Conservation (phyloP, 2,329 filamentous ascomycete genomes). For the Cladosporium sp. region DNA sequence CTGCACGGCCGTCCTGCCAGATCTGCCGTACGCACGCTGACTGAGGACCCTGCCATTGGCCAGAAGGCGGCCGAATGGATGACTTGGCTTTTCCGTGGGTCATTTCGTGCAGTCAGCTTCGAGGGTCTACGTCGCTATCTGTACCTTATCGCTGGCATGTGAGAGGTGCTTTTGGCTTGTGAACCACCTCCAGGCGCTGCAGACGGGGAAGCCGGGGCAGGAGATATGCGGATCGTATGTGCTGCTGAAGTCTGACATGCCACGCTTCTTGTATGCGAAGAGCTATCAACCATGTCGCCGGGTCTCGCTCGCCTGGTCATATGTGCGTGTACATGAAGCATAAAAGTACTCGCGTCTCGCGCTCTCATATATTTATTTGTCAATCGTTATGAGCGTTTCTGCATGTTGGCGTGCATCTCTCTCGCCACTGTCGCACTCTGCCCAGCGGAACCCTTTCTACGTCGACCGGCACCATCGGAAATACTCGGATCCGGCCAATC, state of each 20-base stretch:
- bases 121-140: constrained; percentile 2
- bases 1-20: constrained; percentile 11
- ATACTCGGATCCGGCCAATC: constrained; percentile 2
- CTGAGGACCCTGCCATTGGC: background rate
- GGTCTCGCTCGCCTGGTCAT: constrained; percentile 3
- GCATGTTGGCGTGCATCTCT: background rate
- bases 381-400: background rate
- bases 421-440: background rate
- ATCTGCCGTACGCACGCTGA: constrained; percentile 7
- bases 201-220: background rate
- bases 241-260: background rate
- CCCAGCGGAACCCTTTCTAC: background rate
- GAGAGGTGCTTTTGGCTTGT: constrained; percentile 15
- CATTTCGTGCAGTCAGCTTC: constrained; percentile 21
- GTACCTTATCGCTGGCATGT: constrained; percentile 22
- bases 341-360: background rate
- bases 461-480: background rate
- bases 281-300: constrained; percentile 1
- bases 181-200: background rate
- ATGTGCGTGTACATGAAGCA: constrained; percentile 1
- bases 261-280: background rate
- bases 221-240: constrained; percentile 8
- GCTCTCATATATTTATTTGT: background rate
- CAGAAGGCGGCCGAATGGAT: background rate
- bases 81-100: constrained; percentile 17